phyloP scores from a whole-genome alignment of 495 filamentous ascomycete species.

The Terfezia claveryi region DNA sequence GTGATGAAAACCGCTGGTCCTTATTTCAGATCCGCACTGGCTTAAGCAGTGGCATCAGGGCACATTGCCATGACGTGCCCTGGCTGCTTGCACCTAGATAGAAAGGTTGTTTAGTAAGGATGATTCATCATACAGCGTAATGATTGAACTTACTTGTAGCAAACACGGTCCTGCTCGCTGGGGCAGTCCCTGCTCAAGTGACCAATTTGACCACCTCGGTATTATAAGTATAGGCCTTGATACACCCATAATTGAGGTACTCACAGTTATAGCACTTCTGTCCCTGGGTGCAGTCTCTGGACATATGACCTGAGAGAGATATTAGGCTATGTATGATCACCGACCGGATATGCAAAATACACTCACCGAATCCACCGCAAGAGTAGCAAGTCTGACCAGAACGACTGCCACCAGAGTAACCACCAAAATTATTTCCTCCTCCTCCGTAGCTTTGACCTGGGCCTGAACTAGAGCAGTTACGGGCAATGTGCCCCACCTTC shows the following conservation, averaged over 20 bases:
- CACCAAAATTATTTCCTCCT: conserved; percentile 21
- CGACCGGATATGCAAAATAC: not conserved
- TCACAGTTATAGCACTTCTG: conserved; percentile 98
- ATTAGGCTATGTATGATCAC: conserved; percentile 3
- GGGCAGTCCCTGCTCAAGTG: conserved; percentile 92
- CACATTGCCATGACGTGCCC: conserved; percentile 89
- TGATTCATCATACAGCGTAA: not conserved
- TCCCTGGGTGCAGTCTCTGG: conserved; percentile 90
- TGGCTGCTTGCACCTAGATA: conserved; percentile 65
- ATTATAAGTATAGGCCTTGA: too few relatives aligned
- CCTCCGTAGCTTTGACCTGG: conserved; percentile 18
- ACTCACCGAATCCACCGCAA: conserved; percentile 59
- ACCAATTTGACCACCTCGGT: conserved; percentile 47
- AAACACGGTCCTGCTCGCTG: conserved; percentile 83
- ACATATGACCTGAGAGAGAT: conserved; percentile 46
- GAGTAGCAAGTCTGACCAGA: conserved; percentile 80
- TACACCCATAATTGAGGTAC: too few relatives aligned
- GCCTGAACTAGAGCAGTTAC: conserved; percentile 64
- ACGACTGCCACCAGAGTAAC: conserved; percentile 22
- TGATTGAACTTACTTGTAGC: conserved; percentile 44
- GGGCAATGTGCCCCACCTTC: conserved; percentile 88
- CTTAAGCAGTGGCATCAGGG: conserved; percentile 24
- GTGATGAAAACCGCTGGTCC: not conserved
- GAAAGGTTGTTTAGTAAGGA: not conserved
- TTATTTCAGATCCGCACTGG: not conserved